Conservation (phyloP, 2,329 filamentous ascomycete species). For the Aureobasidium mangrovei region DNA sequence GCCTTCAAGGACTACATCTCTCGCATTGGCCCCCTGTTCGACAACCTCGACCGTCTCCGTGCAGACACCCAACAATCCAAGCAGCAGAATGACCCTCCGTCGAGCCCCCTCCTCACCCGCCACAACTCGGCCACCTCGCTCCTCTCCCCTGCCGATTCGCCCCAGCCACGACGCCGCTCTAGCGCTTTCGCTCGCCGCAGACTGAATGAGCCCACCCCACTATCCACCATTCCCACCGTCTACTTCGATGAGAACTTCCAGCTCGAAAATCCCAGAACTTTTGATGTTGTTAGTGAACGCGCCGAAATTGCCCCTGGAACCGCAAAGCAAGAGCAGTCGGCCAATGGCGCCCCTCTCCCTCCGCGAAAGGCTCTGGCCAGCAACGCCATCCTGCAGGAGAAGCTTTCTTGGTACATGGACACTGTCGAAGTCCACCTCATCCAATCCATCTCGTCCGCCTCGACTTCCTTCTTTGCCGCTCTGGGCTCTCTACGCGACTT, state of each 20-base stretch:
- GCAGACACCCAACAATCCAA: constrained; percentile 52
- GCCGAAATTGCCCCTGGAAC: constrained; percentile 81
- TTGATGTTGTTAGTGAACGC: constrained; percentile 91
- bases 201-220: constrained; percentile 65
- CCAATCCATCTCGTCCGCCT: constrained; percentile 89
- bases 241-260: constrained; percentile 96
- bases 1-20: constrained; percentile 78
- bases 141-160: constrained; percentile 38
- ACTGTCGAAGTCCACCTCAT: constrained; percentile 97
- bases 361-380: constrained; percentile 80
- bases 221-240: constrained; percentile 84
- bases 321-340: constrained; percentile 39
- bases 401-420: constrained; percentile 99
- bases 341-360: constrained; percentile 45
- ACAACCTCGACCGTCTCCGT: constrained; percentile 77
- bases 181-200: constrained; percentile 48
- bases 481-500: constrained; percentile 83
- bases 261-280: constrained; percentile 89
- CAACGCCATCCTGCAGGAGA: constrained; percentile 95
- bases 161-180: constrained; percentile 42
- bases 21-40: constrained; percentile 79
- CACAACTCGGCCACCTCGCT: constrained; percentile 33
- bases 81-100: constrained; percentile 28
- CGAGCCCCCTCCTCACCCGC: constrained; percentile 19
- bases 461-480: constrained; percentile 91